These are phyloP conservation scores for Pinus taeda DNA, from an alignment of 75 land plant genomes.

Conservation along the genomic window DNA sequence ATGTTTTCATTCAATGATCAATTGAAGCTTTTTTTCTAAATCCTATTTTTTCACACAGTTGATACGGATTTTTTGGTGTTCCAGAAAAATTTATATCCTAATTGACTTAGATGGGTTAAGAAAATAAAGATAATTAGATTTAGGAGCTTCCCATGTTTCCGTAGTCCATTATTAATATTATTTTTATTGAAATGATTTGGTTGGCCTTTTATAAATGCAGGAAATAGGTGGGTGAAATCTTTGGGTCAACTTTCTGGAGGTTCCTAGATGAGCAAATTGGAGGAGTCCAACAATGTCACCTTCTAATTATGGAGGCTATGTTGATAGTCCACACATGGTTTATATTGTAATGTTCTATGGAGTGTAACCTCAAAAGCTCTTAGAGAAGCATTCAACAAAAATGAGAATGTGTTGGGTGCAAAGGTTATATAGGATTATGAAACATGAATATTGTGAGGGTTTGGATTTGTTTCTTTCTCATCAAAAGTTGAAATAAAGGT, in stretches of 20 bases:
- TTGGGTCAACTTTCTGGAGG: conserved; percentile 78
- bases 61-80: too few species aligned
- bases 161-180: too few species aligned
- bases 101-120: too few species aligned
- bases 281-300: neutral
- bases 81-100: too few species aligned
- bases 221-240: conserved; percentile 67
- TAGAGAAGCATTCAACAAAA: conserved; percentile 45
- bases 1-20: too few species aligned
- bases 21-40: too few species aligned
- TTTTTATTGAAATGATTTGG: neutral
- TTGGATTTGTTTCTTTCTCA: conserved; percentile 75
- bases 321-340: conserved; percentile 62
- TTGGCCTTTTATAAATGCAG: conserved; percentile 14
- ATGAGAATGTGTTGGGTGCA: conserved; percentile 72
- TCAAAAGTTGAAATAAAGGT: conserved; percentile 49
- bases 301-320: conserved; percentile 12
- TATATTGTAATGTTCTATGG: conserved; percentile 90
- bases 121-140: too few species aligned
- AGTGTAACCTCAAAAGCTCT: conserved; percentile 55
- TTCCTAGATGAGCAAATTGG: conserved; percentile 38
- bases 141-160: too few species aligned
- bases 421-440: conserved; percentile 66
- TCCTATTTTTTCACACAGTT: too few species aligned
- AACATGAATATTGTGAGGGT: conserved; percentile 78